phyloP scores from a whole-genome alignment of 345 rosid species.

The Rhodomyrtus tomentosa region DNA sequence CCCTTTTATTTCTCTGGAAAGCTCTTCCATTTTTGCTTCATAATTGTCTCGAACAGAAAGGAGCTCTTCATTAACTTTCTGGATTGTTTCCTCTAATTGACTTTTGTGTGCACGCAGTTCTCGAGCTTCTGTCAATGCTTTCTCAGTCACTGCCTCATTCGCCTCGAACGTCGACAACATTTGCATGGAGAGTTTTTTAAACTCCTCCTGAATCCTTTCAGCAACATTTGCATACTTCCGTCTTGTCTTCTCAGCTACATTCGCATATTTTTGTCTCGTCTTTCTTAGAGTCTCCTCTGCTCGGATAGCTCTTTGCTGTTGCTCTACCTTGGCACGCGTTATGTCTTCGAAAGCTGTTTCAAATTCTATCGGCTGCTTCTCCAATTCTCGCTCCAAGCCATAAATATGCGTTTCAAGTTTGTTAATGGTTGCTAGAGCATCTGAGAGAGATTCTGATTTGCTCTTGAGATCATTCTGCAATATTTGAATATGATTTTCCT shows the following conservation, averaged over 20 bases:
- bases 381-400: slow-evolving; percentile 24
- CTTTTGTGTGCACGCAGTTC: slow-evolving; percentile 17
- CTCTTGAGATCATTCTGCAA: slow-evolving; percentile 12
- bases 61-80: slow-evolving; percentile 17
- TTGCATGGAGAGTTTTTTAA: slow-evolving; percentile 21
- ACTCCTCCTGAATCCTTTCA: slow-evolving; percentile 35
- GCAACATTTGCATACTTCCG: slow-evolving; percentile 20
- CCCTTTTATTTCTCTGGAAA: slow-evolving; percentile 9
- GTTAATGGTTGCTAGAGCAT: slow-evolving; percentile 2
- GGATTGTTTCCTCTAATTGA: slow-evolving; percentile 22
- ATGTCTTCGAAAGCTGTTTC: slow-evolving; percentile 22
- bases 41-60: slow-evolving; percentile 8
- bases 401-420: slow-evolving; percentile 15
- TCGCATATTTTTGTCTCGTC: slow-evolving; percentile 18
- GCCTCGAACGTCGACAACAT: slow-evolving; percentile 27
- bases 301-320: slow-evolving; percentile 32
- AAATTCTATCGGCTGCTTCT: slow-evolving; percentile 13
- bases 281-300: slow-evolving; percentile 27
- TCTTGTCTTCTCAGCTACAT: slow-evolving; percentile 23
- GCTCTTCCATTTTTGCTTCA: slow-evolving; percentile 8
- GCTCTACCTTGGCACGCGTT: slow-evolving; percentile 12
- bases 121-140: slow-evolving; percentile 23
- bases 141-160: slow-evolving; percentile 29
- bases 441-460: slow-evolving; percentile 1
- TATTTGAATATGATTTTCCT: slow-evolving; percentile 11